Percentiles rank a stretch among this genome's conserved stretches.
phyloP scores from a whole-genome alignment of 2,329 filamentous ascomycete species.

The Trichoderma brevicompactum region DNA sequence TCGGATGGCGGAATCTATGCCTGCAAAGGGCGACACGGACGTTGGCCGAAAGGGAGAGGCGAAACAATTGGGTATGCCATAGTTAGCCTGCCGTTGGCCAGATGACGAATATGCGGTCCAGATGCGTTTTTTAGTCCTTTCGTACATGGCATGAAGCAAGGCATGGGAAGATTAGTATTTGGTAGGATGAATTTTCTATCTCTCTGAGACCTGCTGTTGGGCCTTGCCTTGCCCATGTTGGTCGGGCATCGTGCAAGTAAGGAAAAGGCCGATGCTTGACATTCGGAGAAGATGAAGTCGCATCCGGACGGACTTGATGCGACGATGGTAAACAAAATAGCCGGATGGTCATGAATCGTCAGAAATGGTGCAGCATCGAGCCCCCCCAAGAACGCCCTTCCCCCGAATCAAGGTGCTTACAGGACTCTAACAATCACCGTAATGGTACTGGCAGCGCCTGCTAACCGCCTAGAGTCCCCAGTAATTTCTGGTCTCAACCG shows the following conservation, averaged over 20 bases:
- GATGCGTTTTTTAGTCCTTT: background rate
- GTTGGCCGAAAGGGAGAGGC: constrained; percentile 24
- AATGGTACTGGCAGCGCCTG: background rate
- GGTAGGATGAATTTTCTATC: background rate
- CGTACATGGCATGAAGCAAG: constrained; percentile 7
- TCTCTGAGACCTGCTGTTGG: background rate
- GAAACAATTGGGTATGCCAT: background rate
- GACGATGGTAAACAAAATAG: background rate
- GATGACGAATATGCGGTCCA: constrained; percentile 1
- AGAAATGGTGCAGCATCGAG: no score
- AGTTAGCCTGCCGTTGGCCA: constrained; percentile 1
- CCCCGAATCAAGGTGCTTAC: background rate
- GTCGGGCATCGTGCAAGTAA: no score
- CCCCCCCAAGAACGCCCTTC: background rate
- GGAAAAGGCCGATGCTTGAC: no score
- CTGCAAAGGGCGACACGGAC: constrained; percentile 6
- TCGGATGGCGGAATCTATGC: background rate
- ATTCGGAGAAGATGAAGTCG: no score
- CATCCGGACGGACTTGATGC: no score
- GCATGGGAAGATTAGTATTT: background rate
- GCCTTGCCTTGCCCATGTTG: background rate
- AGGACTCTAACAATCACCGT: background rate
- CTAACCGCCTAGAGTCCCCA: constrained; percentile 3
- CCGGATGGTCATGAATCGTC: background rate
- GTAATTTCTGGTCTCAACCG: background rate